Conservation (phyloP, 192 early-diverging fungal species). For the Backusella parvicylindrica region DNA sequence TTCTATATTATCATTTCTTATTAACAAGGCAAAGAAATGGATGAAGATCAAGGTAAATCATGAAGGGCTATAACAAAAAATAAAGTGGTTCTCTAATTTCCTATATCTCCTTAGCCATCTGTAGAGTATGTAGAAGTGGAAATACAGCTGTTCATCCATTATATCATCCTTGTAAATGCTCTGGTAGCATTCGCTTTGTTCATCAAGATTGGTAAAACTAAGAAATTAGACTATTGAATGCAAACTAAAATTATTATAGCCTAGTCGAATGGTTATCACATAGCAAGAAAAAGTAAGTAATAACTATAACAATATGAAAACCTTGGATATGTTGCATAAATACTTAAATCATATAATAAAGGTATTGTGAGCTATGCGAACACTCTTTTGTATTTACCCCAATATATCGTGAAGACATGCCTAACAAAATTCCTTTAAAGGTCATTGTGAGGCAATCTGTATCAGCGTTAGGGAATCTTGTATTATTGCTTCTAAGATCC, state of each 20-base stretch:
- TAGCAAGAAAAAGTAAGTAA: slow-evolving; percentile 66
- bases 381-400: slow-evolving; percentile 82
- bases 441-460: slow-evolving; percentile 25
- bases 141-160: slow-evolving; percentile 75
- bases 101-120: slow-evolving; percentile 47
- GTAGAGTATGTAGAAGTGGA: slow-evolving; percentile 77
- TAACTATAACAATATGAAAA: background rate
- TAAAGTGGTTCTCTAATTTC: background rate
- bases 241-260: slow-evolving; percentile 24
- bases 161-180: slow-evolving; percentile 93
- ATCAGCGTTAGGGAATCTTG: background rate
- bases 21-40: slow-evolving; percentile 8
- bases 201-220: slow-evolving; percentile 78
- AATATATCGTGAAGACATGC: slow-evolving; percentile 70
- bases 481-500: slow-evolving; percentile 47
- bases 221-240: background rate
- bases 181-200: slow-evolving; percentile 90
- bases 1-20: background rate
- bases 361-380: slow-evolving; percentile 88
- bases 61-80: background rate
- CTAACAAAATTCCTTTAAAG: slow-evolving; percentile 56
- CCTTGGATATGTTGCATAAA: background rate
- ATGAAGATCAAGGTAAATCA: slow-evolving; percentile 18
- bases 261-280: slow-evolving; percentile 81
- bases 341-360: slow-evolving; percentile 12